Conservation (phyloP, 345 rosid species). For the Balakata baccata region DNA sequence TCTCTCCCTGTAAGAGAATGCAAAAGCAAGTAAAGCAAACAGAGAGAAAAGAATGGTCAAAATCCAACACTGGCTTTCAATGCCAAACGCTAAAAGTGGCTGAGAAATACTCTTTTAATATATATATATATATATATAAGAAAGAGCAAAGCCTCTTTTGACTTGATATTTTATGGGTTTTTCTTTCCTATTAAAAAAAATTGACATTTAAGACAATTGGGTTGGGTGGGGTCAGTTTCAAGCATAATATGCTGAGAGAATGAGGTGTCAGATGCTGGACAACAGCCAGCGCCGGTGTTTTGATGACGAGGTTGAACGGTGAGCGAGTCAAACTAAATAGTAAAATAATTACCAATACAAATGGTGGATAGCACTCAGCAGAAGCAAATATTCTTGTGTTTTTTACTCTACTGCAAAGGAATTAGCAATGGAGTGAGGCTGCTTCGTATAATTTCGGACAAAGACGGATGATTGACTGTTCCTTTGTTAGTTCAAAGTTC, state of each 20-base stretch:
- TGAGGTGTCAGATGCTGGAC: conserved; percentile 9
- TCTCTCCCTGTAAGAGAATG: neutral
- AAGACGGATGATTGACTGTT: neutral
- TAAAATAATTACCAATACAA: too few species aligned
- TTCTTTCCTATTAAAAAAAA: neutral
- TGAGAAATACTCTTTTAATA: conserved; percentile 4
- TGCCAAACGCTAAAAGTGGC: neutral
- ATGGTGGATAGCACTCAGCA: neutral
- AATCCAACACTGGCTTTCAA: neutral
- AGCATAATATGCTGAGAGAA: neutral
- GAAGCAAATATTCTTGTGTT: neutral
- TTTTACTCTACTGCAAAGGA: neutral
- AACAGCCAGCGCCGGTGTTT: conserved; percentile 7
- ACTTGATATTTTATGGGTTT: neutral
- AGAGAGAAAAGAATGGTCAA: neutral
- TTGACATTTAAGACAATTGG: neutral
- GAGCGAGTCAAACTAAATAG: neutral
- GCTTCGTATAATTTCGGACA: too few species aligned
- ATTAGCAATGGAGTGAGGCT: neutral
- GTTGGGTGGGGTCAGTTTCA: neutral
- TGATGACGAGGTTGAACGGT: neutral
- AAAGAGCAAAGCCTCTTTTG: conserved; percentile 12
- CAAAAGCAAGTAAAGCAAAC: neutral
- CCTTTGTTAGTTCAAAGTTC: neutral
- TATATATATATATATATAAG: neutral